phyloP scores from a whole-genome alignment of 495 filamentous ascomycete genomes.

The Penicillium daleae region DNA sequence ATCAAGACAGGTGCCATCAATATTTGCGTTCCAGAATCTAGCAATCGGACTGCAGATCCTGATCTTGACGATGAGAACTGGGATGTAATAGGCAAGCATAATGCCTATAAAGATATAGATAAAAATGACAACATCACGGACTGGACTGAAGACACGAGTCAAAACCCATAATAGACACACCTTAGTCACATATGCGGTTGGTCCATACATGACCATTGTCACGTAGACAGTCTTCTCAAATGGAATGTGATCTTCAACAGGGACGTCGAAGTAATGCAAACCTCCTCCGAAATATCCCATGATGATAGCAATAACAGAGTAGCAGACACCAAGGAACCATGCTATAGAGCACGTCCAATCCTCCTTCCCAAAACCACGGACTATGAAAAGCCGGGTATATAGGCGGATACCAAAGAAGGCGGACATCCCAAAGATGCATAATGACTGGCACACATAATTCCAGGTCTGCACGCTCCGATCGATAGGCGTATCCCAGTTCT shows the following conservation, averaged over 20 bases:
- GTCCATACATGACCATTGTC: slow-evolving; percentile 45
- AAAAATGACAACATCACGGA: slow-evolving; percentile 33
- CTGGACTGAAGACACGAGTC: slow-evolving; percentile 42
- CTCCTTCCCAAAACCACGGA: slow-evolving; percentile 3
- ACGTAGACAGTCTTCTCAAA: slow-evolving; percentile 36
- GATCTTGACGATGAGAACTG: neutral
- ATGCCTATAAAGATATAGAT: neutral
- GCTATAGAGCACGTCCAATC: neutral
- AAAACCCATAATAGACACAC: slow-evolving; percentile 46
- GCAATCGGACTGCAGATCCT: neutral
- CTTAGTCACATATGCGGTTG: slow-evolving; percentile 46
- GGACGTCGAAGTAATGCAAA: slow-evolving; percentile 27
- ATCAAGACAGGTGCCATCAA: neutral
- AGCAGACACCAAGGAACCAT: slow-evolving; percentile 4
- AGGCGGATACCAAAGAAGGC: slow-evolving; percentile 31
- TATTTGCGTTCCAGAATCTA: neutral
- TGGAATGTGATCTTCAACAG: slow-evolving; percentile 18
- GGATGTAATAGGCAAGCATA: neutral
- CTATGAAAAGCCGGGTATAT: slow-evolving; percentile 28
- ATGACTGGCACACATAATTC: slow-evolving; percentile 32
- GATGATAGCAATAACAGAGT: slow-evolving; percentile 1
- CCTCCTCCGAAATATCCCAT: neutral
- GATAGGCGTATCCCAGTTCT: slow-evolving; percentile 8
- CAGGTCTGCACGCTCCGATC: slow-evolving; percentile 29
- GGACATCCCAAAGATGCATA: slow-evolving; percentile 33